Base-by-base conservation (phyloP, 2,329 filamentous ascomycete genomes). In the Colletotrichum higginsianum region DNA sequence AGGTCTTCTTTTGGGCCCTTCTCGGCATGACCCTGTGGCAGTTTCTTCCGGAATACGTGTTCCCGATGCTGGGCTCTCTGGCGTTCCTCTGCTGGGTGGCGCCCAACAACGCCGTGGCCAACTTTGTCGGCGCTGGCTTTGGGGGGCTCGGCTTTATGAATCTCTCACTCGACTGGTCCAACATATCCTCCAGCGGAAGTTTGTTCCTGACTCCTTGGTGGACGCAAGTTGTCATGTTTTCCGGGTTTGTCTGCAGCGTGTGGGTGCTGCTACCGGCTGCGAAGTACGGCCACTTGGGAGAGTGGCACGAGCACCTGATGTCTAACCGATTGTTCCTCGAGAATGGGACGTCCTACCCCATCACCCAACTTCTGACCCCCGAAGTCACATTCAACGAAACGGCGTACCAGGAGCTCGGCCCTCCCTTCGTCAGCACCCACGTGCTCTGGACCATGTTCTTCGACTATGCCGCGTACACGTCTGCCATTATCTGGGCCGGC, bases 71-170 rank as follows among this genome's bases (percentile, higher is more conserved):
- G 18, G 64, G 68, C n/a, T 71, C 68, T 6, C 16, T 71, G n/a
- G 88, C 88, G 42, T 91, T 89, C 80, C 80, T 89, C 44, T 91
- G 89, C 60, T 92, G 84, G 84, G 87, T 91, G 70, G 87, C 86
- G 13, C 89, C 90, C 4, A 83, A 90, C 61, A 90, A 86, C 68
- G 82, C 87, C 3, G 77, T 89, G 15, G 79, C 91, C 71, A 91
- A 91, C 77, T 89, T 91, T 78, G 76, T 91, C 15, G 90, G 91
- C 71, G 89, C 89, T 11, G 87, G 87, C 1, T 84, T 83, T 73
- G 87, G 87, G 18, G 89, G 89, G 0, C 82, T 91, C 40, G 89
- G 88, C 1, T 78, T 91, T 23, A 84, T 91, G 68, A 89, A 89
- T 8, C 85, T 90, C 18, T 90, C 88, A 0, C 90, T 91, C 73